A percentile compares a stretch with the other conserved stretches of the same genome.
These are phyloP conservation scores for Ogataea trehaloabstinens DNA, from an alignment of 805 yeast genomes.

Conservation along the genomic window DNA sequence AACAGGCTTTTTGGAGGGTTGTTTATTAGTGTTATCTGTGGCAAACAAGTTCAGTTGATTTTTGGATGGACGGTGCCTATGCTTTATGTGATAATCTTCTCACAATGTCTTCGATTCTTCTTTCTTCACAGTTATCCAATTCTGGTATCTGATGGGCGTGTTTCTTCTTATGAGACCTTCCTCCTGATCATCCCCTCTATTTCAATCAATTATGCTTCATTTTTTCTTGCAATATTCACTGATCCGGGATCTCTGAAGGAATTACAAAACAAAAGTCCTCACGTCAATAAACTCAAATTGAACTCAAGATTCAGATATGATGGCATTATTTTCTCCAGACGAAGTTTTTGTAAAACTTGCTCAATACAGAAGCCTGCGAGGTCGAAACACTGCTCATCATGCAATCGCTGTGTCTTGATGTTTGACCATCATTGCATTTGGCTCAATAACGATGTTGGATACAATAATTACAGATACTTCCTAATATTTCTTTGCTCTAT, in stretches of 20 bases:
- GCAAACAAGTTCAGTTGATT: slow-evolving; percentile 13
- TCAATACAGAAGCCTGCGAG: slow-evolving; percentile 69
- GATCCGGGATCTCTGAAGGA: slow-evolving; percentile 41
- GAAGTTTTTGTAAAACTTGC: slow-evolving; percentile 48
- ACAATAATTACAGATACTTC: slow-evolving; percentile 50
- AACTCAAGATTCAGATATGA: slow-evolving; percentile 33
- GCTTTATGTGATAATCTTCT: slow-evolving; percentile 37
- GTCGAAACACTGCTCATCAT: slow-evolving; percentile 70
- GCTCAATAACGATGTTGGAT: slow-evolving; percentile 56
- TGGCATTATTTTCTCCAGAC: slow-evolving; percentile 40
- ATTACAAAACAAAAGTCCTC: slow-evolving; percentile 8
- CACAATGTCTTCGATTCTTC: slow-evolving; percentile 27
- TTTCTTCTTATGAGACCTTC: slow-evolving; percentile 13
- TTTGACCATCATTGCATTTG: slow-evolving; percentile 66
- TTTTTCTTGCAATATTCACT: slow-evolving; percentile 37
- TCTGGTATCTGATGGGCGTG: slow-evolving; percentile 5
- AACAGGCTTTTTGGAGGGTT: slow-evolving; percentile 22
- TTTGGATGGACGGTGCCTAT: slow-evolving; percentile 46
- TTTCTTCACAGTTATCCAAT: slow-evolving; percentile 21
- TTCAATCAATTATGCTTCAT: slow-evolving; percentile 32
- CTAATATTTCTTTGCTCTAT: slow-evolving; percentile 37
- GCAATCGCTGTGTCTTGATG: slow-evolving; percentile 60
- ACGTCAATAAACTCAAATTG: slow-evolving; percentile 3
- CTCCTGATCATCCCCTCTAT: slow-evolving; percentile 34
- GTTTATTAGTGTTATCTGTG: slow-evolving; percentile 9